Conservation (phyloP, 495 filamentous ascomycete genomes). For the Aspergillus panamensis region DNA sequence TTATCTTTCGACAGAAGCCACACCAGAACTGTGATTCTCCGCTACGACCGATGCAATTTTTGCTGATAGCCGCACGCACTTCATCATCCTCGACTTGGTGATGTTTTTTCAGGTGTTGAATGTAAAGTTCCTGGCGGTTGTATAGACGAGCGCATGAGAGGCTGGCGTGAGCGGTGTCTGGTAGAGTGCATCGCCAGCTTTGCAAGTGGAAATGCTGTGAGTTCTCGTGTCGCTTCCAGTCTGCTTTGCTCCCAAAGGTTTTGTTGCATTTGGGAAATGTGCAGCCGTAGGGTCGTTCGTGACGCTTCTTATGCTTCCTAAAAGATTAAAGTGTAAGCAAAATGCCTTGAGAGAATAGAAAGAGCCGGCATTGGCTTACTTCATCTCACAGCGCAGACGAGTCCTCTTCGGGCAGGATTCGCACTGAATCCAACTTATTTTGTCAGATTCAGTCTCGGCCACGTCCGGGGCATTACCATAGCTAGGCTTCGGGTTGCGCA, state of each 20-base stretch:
- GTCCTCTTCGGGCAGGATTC: slow-evolving; percentile 53
- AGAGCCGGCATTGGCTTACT: slow-evolving; percentile 43
- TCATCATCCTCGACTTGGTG: slow-evolving; percentile 43
- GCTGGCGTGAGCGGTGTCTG: slow-evolving; percentile 30
- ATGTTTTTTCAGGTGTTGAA: slow-evolving; percentile 53
- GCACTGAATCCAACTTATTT: slow-evolving; percentile 48
- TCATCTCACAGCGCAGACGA: slow-evolving; percentile 64
- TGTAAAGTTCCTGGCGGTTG: slow-evolving; percentile 59
- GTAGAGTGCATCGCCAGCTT: slow-evolving; percentile 68
- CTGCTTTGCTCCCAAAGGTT: slow-evolving; percentile 85
- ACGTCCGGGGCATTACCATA: neutral
- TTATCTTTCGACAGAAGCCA: slow-evolving; percentile 68
- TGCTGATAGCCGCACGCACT: slow-evolving; percentile 46
- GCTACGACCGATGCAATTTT: slow-evolving; percentile 64
- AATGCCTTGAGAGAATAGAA: neutral
- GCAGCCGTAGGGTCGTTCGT: slow-evolving; percentile 83
- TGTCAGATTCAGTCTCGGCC: slow-evolving; percentile 26
- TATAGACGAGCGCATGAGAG: slow-evolving; percentile 54
- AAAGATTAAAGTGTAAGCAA: neutral
- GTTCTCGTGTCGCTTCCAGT: slow-evolving; percentile 96
- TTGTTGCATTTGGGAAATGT: slow-evolving; percentile 72
- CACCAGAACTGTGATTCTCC: slow-evolving; percentile 79
- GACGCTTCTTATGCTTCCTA: slow-evolving; percentile 87
- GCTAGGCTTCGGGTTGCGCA: slow-evolving; percentile 17
- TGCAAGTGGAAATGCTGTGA: slow-evolving; percentile 76